Evolutionary conservation across 805 yeast species (phyloP).

Genomic region (Geotrichum ghanense): DNA sequence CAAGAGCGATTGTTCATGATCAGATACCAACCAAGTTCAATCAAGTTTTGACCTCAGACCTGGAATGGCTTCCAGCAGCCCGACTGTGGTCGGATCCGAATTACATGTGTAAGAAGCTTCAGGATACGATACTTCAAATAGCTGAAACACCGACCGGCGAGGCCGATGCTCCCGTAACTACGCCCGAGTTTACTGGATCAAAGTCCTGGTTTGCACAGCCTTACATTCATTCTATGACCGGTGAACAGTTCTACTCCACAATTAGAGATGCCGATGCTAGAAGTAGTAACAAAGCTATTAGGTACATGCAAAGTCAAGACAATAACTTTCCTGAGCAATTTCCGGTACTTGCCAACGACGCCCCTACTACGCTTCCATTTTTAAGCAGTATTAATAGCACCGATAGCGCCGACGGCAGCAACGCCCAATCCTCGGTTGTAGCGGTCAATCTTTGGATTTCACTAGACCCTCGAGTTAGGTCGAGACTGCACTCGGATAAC

Average conservation of each 20-base stretch:
- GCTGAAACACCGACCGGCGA: constrained; percentile 28
- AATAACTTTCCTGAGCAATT: constrained; percentile 24
- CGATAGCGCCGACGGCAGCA: constrained; percentile 17
- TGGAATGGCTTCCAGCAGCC: not conserved
- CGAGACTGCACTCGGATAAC: constrained; percentile 27
- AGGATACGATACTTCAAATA: constrained; percentile 11
- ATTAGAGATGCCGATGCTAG: constrained; percentile 8
- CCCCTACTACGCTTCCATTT: constrained; percentile 11
- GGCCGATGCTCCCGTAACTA: constrained; percentile 30
- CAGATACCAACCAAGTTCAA: not conserved
- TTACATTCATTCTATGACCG: constrained; percentile 14
- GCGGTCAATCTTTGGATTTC: constrained; percentile 33
- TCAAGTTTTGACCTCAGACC: not conserved
- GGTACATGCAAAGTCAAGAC: constrained; percentile 30
- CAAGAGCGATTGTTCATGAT: not conserved
- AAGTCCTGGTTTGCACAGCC: constrained; percentile 25
- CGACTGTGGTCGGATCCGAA: not conserved
- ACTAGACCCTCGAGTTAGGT: constrained; percentile 17
- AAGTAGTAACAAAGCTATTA: constrained; percentile 7
- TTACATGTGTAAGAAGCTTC: constrained; percentile 6
- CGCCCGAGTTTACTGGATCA: constrained; percentile 19
- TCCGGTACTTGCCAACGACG: constrained; percentile 10
- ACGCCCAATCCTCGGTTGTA: too few relatives aligned
- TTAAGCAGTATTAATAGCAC: constrained; percentile 11
- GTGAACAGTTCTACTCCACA: constrained; percentile 15